phyloP scores from a whole-genome alignment of 1,284 basidiomycete genomes.

The Naganishia sp. region DNA sequence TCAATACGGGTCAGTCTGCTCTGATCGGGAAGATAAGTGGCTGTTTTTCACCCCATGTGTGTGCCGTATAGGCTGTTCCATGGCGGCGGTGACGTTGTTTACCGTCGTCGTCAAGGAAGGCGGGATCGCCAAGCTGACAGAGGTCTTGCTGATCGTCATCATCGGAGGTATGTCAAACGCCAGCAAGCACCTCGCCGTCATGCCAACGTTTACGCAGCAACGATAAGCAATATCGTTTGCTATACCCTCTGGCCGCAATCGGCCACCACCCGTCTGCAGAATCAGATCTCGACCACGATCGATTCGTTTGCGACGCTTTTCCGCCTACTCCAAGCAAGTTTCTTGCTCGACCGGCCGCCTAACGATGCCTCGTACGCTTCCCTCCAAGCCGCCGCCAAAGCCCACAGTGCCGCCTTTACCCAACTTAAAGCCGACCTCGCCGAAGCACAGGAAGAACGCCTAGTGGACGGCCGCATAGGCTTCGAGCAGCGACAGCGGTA shows the following conservation, averaged over 20 bases:
- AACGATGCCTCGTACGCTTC: conserved; percentile 61
- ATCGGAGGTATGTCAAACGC: conserved; percentile 59
- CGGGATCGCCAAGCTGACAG: conserved; percentile 68
- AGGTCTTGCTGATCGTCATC: conserved; percentile 74
- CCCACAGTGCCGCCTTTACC: conserved; percentile 83
- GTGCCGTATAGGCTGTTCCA: conserved; percentile 70
- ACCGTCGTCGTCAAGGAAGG: conserved; percentile 90
- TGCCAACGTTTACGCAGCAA: conserved; percentile 46
- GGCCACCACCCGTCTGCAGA: conserved; percentile 77
- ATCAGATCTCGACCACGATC: conserved; percentile 77
- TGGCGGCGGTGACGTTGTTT: conserved; percentile 83
- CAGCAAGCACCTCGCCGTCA: neutral
- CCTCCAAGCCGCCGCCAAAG: conserved; percentile 71
- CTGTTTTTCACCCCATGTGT: neutral
- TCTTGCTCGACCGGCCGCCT: conserved; percentile 66
- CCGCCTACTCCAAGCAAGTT: conserved; percentile 74
- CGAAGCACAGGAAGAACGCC: conserved; percentile 81
- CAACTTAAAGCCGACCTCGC: conserved; percentile 76
- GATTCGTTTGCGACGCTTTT: conserved; percentile 84
- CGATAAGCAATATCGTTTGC: conserved; percentile 80
- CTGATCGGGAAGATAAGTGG: neutral
- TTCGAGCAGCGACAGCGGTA: conserved; percentile 64
- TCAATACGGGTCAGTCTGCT: conserved; percentile 72
- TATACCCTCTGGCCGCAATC: conserved; percentile 78
- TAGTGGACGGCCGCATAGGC: conserved; percentile 57